phyloP scores from a whole-genome alignment of 75 land plant genomes.

The Chamaecyparis obtusa region DNA sequence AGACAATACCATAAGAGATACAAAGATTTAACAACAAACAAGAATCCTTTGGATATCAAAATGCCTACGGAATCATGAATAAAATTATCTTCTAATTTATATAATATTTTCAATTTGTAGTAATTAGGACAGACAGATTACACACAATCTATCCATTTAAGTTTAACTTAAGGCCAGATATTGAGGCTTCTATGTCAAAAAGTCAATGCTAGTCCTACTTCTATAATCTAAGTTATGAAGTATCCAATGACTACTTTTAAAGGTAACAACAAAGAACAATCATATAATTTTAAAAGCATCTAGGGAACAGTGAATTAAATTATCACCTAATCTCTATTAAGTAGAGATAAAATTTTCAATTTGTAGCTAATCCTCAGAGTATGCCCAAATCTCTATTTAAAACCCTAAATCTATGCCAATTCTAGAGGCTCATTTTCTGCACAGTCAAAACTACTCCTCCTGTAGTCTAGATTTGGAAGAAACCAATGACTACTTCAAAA shows the following conservation, averaged over 20 bases:
- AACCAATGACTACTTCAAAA: background rate
- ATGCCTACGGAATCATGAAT: background rate
- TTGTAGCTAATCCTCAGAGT: background rate
- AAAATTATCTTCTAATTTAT: background rate
- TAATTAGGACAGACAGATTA: background rate
- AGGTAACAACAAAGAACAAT: background rate
- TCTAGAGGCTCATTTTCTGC: background rate
- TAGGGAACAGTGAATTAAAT: background rate
- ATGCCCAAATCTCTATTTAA: background rate
- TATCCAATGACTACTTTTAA: background rate
- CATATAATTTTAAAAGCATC: background rate
- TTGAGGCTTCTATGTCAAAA: background rate
- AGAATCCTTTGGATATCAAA: background rate
- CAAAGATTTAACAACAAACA: background rate
- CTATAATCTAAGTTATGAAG: background rate
- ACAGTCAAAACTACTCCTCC: background rate
- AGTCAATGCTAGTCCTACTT: background rate
- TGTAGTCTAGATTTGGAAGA: background rate
- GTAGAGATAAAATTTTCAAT: background rate
- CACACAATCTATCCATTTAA: background rate
- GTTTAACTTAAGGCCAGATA: background rate
- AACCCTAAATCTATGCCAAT: background rate
- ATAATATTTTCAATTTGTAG: background rate
- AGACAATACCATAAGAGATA: background rate
- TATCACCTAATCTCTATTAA: background rate